Percentiles rank a stretch among this genome's conserved stretches.
Conservation (phyloP, 148 eudicot genomes). For the Diospyros lotus region DNA sequence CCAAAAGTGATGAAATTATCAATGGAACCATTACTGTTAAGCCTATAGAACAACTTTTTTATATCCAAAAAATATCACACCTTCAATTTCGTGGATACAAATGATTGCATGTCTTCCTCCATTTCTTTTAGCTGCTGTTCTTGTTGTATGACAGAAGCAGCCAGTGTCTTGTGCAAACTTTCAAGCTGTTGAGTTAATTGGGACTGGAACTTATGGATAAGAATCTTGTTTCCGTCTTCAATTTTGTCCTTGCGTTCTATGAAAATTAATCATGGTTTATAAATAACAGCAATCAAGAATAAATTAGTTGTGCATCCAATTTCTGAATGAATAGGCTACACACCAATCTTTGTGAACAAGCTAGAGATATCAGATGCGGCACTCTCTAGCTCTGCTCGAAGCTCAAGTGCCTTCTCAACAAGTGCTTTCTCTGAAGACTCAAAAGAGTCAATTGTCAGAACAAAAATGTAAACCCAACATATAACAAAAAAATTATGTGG, state of each 20-base stretch:
- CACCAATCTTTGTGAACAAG: constrained; percentile 88
- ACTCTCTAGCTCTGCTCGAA: constrained; percentile 81
- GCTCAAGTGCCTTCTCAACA: constrained; percentile 86
- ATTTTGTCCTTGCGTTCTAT: constrained; percentile 94
- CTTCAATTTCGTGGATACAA: constrained; percentile 87
- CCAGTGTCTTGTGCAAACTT: constrained; percentile 75
- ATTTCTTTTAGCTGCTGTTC: constrained; percentile 80
- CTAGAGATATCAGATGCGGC: constrained; percentile 87
- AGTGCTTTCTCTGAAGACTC: constrained; percentile 80
- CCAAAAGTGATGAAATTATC: constrained; percentile 5
- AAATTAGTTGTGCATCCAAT: not conserved
- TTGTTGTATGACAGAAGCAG: constrained; percentile 84
- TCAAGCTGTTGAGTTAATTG: constrained; percentile 85
- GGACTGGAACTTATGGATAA: constrained; percentile 73
- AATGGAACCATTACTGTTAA: not conserved
- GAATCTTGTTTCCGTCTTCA: constrained; percentile 81
- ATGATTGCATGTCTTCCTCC: constrained; percentile 97
- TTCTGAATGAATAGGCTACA: constrained; percentile 19
- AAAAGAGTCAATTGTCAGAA: not conserved
- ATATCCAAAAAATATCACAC: constrained; percentile 22
- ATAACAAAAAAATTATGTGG: not conserved
- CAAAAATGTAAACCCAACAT: not conserved
- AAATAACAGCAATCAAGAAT: not conserved
- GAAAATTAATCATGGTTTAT: constrained; percentile 16
- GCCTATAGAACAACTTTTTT: not conserved